Conservation (phyloP, 2,329 filamentous ascomycete genomes). For the Lachnellula subtilissima region DNA sequence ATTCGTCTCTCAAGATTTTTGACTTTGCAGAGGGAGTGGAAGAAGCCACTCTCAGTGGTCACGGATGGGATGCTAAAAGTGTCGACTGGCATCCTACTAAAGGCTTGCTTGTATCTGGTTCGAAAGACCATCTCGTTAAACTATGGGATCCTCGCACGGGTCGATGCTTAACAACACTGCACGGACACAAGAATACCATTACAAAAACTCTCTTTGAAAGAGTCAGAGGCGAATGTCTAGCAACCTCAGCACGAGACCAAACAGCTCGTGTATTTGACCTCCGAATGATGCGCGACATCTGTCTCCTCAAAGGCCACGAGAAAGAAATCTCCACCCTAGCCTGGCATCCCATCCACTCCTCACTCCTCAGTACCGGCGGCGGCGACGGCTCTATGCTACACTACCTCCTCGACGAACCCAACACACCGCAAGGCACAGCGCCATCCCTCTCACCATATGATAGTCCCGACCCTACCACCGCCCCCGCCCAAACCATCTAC, state of each 20-base stretch:
- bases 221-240: constrained; percentile 76
- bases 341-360: constrained; percentile 91
- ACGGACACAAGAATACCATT: constrained; percentile 96
- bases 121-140: constrained; percentile 95
- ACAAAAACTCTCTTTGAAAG: constrained; percentile 89
- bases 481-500: constrained; percentile 83
- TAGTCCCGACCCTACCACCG: constrained; percentile 70
- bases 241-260: constrained; percentile 89
- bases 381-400: constrained; percentile 87
- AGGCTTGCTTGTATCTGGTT: constrained; percentile 88
- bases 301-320: constrained; percentile 87
- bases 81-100: constrained; percentile 98
- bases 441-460: constrained; percentile 79
- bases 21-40: constrained; percentile 85
- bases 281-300: constrained; percentile 97
- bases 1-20: constrained; percentile 89
- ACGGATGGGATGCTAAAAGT: constrained; percentile 95
- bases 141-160: constrained; percentile 95
- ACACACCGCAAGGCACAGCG: constrained; percentile 69
- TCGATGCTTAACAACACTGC: constrained; percentile 85
- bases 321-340: constrained; percentile 90
- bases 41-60: constrained; percentile 81
- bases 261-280: constrained; percentile 92
- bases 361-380: constrained; percentile 83
- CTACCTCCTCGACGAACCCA: constrained; percentile 93